Evolutionary conservation across 2,329 filamentous ascomycete species (phyloP).

Genomic region (Teratosphaeriaceae sp.): DNA sequence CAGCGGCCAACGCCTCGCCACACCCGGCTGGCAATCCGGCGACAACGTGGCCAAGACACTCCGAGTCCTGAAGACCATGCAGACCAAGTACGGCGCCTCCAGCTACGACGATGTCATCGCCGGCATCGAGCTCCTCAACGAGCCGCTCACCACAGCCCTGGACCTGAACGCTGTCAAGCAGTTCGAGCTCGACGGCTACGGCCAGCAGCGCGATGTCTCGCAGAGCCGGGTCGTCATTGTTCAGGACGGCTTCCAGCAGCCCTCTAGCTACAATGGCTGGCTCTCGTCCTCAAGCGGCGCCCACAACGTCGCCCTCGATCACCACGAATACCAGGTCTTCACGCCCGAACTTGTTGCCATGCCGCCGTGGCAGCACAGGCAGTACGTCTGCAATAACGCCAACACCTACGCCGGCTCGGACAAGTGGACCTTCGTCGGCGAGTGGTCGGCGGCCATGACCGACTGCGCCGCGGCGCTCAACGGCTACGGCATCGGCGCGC

Average conservation of each 20-base stretch:
- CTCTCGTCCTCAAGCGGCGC: conserved; percentile 46
- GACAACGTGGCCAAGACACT: conserved; percentile 31
- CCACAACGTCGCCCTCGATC: conserved; percentile 55
- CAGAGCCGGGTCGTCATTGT: conserved; percentile 44
- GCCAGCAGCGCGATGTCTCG: conserved; percentile 29
- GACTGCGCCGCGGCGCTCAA: conserved; percentile 48
- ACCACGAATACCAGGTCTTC: conserved; percentile 65
- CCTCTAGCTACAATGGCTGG: conserved; percentile 55
- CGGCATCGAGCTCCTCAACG: conserved; percentile 39
- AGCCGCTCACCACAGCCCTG: conserved; percentile 41
- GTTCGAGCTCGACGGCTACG: conserved; percentile 51
- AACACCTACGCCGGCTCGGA: conserved; percentile 46
- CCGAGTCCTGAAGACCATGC: conserved; percentile 33
- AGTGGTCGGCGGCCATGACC: conserved; percentile 64
- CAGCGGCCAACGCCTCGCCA: conserved; percentile 18
- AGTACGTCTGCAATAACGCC: conserved; percentile 50
- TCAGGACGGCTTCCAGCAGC: conserved; percentile 50
- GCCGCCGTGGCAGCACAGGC: conserved; percentile 47
- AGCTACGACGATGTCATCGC: conserved; percentile 47
- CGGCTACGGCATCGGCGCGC: conserved; percentile 51
- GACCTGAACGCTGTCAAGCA: conserved; percentile 41
- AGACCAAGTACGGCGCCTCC: conserved; percentile 35
- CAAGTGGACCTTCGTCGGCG: conserved; percentile 62
- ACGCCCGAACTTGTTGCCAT: conserved; percentile 44
- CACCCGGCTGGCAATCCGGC: conserved; percentile 25